Evolutionary conservation across 2,329 filamentous ascomycete genomes (phyloP).

Genomic region (Camptophora hylomeconis): DNA sequence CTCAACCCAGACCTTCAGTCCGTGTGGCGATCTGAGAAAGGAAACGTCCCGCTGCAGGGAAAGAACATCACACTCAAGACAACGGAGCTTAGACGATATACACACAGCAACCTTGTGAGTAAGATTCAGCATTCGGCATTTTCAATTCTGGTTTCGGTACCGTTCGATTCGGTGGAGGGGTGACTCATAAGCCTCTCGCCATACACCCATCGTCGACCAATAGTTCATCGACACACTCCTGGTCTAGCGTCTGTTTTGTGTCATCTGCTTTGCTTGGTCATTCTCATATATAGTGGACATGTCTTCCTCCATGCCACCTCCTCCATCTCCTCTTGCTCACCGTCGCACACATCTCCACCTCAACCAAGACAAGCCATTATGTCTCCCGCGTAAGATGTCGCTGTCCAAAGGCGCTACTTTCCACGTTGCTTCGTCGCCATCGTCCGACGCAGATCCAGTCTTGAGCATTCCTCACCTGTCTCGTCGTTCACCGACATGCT

Average conservation of each 20-base stretch:
- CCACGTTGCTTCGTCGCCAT: slow-evolving; percentile 31
- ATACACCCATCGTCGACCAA: slow-evolving; percentile 3
- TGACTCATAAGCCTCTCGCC: slow-evolving; percentile 6
- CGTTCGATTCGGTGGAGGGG: slow-evolving; percentile 2
- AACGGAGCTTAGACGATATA: too few species aligned
- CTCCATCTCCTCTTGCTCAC: slow-evolving; percentile 16
- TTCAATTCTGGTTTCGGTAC: slow-evolving; percentile 5
- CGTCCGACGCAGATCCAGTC: slow-evolving; percentile 29
- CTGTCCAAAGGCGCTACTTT: slow-evolving; percentile 61
- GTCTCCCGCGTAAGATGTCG: slow-evolving; percentile 32
- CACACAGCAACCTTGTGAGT: too few species aligned
- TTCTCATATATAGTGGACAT: slow-evolving; percentile 4
- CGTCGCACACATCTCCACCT: slow-evolving; percentile 15
- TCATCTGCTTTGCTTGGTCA: slow-evolving; percentile 3
- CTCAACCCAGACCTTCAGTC: too few species aligned
- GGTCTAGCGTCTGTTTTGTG: slow-evolving; percentile 1
- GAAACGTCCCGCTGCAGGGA: too few species aligned
- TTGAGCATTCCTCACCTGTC: slow-evolving; percentile 37
- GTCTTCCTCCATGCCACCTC: slow-evolving; percentile 8
- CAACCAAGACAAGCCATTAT: slow-evolving; percentile 17
- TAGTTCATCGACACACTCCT: slow-evolving; percentile 3
- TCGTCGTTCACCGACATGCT: slow-evolving; percentile 51
- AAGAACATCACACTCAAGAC: too few species aligned
- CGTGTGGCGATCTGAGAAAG: too few species aligned
- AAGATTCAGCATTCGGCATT: too few species aligned